Percentiles rank a stretch among this genome's conserved stretches.
Conservation (phyloP, 352 stramenopile species). For the Globisporangium splendens region DNA sequence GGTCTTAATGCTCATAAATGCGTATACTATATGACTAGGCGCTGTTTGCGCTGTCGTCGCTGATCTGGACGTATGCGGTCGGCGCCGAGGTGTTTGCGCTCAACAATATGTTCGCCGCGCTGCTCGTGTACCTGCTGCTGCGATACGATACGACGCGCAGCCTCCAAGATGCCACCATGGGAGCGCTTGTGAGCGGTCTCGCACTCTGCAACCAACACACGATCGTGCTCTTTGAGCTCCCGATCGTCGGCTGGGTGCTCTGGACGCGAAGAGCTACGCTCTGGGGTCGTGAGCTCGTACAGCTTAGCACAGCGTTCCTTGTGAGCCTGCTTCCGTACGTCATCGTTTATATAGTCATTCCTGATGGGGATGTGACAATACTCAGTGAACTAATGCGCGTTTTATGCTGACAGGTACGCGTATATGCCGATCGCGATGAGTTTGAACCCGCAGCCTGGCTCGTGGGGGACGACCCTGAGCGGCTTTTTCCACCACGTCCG, state of each 20-base stretch:
- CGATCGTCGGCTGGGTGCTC: conserved; percentile 81
- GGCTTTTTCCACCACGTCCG: conserved; percentile 92
- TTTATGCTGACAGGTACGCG: conserved; percentile 22
- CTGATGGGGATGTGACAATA: not conserved
- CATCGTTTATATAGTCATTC: not conserved
- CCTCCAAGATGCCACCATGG: conserved; percentile 23
- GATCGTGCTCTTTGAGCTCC: conserved; percentile 90
- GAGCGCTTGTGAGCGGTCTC: conserved; percentile 89
- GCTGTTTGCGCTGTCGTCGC: conserved; percentile 89
- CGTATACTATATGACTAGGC: conserved; percentile 23
- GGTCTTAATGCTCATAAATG: not conserved
- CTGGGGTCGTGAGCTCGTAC: conserved; percentile 31
- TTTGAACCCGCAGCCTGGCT: conserved; percentile 77
- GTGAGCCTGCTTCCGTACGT: conserved; percentile 83
- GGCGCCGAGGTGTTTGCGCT: conserved; percentile 95
- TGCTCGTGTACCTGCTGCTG: conserved; percentile 71
- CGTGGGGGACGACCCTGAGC: conserved; percentile 85
- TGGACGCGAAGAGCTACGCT: conserved; percentile 34
- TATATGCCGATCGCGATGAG: conserved; percentile 82
- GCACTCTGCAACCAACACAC: conserved; percentile 97
- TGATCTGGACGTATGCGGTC: conserved; percentile 94
- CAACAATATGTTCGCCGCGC: conserved; percentile 92
- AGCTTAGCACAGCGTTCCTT: conserved; percentile 54
- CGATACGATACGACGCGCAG: conserved; percentile 30
- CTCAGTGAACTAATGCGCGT: not conserved